A percentile compares a stretch with the other conserved stretches of the same genome.
Conservation (phyloP, 208 protist genomes). For the Acanthamoeba lenticulata region DNA sequence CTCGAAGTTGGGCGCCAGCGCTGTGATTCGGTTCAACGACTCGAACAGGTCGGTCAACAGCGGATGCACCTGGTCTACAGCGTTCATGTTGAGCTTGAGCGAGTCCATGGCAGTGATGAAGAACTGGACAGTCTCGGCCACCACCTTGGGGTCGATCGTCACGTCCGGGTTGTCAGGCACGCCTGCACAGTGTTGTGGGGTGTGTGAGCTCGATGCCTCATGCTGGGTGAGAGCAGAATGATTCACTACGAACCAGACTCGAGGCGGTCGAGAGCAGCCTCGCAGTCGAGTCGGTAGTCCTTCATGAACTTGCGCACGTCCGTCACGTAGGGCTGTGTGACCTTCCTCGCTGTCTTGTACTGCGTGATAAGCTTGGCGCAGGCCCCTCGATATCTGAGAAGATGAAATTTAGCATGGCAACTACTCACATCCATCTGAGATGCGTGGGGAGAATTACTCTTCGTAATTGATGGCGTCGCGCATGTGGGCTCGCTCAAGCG, state of each 20-base stretch:
- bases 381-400: conserved; percentile 76
- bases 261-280: neutral
- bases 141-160: conserved; percentile 14
- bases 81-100: conserved; percentile 11
- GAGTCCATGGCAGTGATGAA: conserved; percentile 61
- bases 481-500: conserved; percentile 94
- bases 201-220: too few species aligned
- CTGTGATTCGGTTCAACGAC: neutral
- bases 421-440: neutral
- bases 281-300: conserved; percentile 78
- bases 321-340: conserved; percentile 88
- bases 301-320: conserved; percentile 93
- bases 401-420: neutral
- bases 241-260: neutral
- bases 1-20: conserved; percentile 15
- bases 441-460: conserved; percentile 76
- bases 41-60: neutral
- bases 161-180: neutral
- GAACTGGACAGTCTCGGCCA: conserved; percentile 37
- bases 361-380: conserved; percentile 95
- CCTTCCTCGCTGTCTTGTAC: conserved; percentile 92
- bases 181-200: neutral
- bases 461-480: conserved; percentile 91
- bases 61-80: conserved; percentile 32
- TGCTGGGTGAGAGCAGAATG: too few species aligned